These are phyloP conservation scores for Pythium sp. DNA, from an alignment of 352 stramenopile species.

Conservation along the genomic window DNA sequence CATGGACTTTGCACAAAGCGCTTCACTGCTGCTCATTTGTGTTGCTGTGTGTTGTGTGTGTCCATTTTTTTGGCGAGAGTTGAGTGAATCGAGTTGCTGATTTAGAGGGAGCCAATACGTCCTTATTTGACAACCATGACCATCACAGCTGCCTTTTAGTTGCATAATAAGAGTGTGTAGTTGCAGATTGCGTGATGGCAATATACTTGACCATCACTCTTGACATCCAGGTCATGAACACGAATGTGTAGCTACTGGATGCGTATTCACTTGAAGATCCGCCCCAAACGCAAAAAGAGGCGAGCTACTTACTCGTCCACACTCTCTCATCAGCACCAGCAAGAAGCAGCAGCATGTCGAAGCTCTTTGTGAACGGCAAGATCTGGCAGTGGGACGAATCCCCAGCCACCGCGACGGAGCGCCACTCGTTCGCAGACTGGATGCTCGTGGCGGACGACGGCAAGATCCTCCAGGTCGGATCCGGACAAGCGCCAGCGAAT, in stretches of 20 bases:
- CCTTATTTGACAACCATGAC: not conserved
- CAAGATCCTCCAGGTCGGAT: conserved; percentile 35
- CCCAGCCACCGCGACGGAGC: conserved; percentile 2
- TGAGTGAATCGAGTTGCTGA: not conserved
- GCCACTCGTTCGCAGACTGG: conserved; percentile 40
- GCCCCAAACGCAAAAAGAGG: not conserved
- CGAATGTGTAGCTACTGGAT: conserved; percentile 6
- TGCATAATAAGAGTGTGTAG: not conserved
- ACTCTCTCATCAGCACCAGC: not conserved
- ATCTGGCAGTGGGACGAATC: conserved; percentile 60
- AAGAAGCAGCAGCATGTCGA: conserved; percentile 26
- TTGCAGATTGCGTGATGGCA: not conserved
- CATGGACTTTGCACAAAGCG: not conserved
- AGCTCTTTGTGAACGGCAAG: conserved; percentile 55
- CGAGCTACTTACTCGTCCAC: not conserved
- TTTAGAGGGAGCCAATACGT: not conserved
- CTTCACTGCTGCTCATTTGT: not conserved
- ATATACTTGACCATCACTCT: not conserved
- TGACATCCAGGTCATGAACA: not conserved
- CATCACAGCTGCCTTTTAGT: not conserved
- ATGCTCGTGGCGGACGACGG: conserved; percentile 58
- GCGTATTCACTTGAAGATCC: conserved; percentile 17
- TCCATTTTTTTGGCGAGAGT: not conserved
- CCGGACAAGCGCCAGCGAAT: conserved; percentile 11
- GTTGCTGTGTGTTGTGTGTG: not conserved